Base-by-base conservation (phyloP, 345 rosid genomes). In the Pistacia integerrima region DNA sequence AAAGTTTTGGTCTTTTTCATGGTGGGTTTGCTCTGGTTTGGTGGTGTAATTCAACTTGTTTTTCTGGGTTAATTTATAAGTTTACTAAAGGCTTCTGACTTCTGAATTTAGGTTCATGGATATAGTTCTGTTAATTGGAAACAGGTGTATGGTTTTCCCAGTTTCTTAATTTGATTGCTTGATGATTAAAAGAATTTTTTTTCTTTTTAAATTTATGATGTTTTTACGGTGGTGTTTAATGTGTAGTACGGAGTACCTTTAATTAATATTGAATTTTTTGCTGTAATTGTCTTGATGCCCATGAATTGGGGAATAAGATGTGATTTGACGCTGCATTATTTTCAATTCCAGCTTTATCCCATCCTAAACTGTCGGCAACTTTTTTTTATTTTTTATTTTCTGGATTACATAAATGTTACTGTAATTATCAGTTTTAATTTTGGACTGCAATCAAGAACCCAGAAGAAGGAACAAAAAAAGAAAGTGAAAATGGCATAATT, bases 241-340 rank as follows among this genome's bases (percentile, higher is more conserved):
- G 6, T 35, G 11, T 56, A 9, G 28, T 44, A 17, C 55, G 11
- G 44, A 9, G 28, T 44, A 17, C 55, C 28, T 44, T 20, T 55
- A 4, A 1, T 14, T 20, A 6, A 41, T 41, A 20, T 22, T 52
- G 3, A 30, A 30, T 44, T 4, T 72, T 72, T 28, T 16, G 25
- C 65, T 60, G 16, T 72, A 60, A 72, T 72, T 72, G 5, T 60
- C 41, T 72, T 72, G 22, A 60, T 69, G 22, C 14, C 22, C 36
- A 67, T 69, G 70, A 55, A 64, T 41, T 25, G 69, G 68, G 35
- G 16, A 16, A 3, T 59, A 22, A 9, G 51, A 61, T 55, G 30
- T 67, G 64, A 69, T 69, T 74, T 63, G 78, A 69, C 63, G 51
- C 60, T 41, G 75, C 59, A 44, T 11, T 6, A 63, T 62, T 62